Conservation (phyloP, 148 eudicot species). For the Linanthus parryae region DNA sequence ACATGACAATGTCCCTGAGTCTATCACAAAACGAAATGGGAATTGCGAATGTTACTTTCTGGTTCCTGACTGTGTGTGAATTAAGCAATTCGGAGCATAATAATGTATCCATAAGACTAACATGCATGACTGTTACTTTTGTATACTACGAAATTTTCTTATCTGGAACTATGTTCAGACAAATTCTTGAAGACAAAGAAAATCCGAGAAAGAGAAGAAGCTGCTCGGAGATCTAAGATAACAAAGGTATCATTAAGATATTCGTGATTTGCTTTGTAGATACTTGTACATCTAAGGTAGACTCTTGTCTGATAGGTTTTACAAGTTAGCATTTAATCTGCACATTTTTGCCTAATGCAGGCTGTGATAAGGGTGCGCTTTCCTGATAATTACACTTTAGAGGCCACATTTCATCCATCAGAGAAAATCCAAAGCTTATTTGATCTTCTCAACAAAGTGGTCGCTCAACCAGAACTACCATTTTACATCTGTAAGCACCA, state of each 20-base stretch:
- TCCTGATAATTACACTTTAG: conserved; percentile 68
- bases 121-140: neutral
- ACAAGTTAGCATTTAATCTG: neutral
- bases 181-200: conserved; percentile 75
- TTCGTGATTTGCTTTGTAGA: neutral
- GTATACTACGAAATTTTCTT: neutral
- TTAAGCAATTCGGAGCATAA: no score
- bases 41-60: no score
- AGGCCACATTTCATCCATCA: conserved; percentile 79
- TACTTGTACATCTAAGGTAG: neutral
- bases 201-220: conserved; percentile 75
- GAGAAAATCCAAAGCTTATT: conserved; percentile 58
- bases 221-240: conserved; percentile 58
- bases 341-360: conserved; percentile 22
- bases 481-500: conserved; percentile 57
- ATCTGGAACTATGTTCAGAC: conserved; percentile 29
- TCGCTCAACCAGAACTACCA: conserved; percentile 66
- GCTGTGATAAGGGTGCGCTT: conserved; percentile 70
- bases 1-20: no score
- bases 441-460: conserved; percentile 63
- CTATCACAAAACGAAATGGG: no score
- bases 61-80: no score
- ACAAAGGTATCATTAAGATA: conserved; percentile 37
- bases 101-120: no score
- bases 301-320: neutral